phyloP scores from a whole-genome alignment of 208 protist genomes.

The Novymonas esmeraldas region DNA sequence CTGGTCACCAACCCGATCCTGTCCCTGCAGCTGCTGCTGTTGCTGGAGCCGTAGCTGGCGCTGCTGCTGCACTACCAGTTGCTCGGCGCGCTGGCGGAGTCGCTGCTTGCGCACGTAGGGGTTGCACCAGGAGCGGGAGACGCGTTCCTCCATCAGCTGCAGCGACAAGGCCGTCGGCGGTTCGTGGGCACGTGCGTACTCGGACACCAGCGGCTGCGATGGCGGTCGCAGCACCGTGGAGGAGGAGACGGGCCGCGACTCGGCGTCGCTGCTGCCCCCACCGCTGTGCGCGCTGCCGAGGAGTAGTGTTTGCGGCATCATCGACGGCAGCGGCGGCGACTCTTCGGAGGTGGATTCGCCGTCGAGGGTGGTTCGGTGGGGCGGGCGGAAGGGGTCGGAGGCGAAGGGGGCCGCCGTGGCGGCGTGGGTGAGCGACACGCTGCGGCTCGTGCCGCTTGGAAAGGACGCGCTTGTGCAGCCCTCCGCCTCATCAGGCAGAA shows the following conservation, averaged over 20 bases:
- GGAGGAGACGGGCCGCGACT: neutral
- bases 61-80: neutral
- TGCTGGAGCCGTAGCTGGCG: too few relatives aligned
- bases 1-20: neutral
- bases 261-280: neutral
- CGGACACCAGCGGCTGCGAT: neutral
- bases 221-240: neutral
- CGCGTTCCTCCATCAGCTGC: constrained; percentile 56
- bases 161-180: constrained; percentile 16
- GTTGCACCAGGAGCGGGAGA: constrained; percentile 77
- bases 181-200: neutral
- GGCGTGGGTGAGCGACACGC: too few relatives aligned
- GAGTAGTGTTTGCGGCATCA: neutral
- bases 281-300: neutral
- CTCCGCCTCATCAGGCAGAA: too few relatives aligned
- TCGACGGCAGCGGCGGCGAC: neutral
- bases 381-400: too few relatives aligned
- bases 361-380: too few relatives aligned
- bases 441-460: too few relatives aligned
- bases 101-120: constrained; percentile 68
- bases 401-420: too few relatives aligned
- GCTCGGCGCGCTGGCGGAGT: constrained; percentile 28
- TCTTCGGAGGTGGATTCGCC: neutral
- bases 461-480: too few relatives aligned
- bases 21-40: neutral